Evolutionary conservation across 495 filamentous ascomycete genomes (phyloP), one percentile per base, ranked within the genome.

Genomic region (Aspergillus egyptiacus): DNA sequence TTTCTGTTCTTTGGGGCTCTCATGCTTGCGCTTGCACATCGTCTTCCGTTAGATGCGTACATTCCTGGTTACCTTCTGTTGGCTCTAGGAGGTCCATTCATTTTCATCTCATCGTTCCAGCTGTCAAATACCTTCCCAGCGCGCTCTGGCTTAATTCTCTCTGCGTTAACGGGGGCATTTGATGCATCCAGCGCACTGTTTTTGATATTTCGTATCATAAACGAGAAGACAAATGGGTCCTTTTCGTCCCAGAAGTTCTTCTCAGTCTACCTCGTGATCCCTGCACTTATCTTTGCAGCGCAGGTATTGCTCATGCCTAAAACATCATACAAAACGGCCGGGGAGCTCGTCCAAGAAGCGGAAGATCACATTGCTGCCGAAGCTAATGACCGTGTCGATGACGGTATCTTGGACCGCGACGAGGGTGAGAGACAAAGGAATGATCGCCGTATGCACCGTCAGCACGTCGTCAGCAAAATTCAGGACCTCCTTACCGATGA

Each of bases 71-170:
- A 95, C 60, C 71, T 93, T 6, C 80, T 91, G 45, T 72, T 96
- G 3, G 86, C 89, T 0, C 68, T 96, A 9, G 91, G 89, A 20
- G 90, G 90, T 0, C 89, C 90, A 20, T 96, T 95, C 58, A 79
- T 90, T 20, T 95, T 91, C 69, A 95, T 95, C 49, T 81, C 86
- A 11, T 88, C 83, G 2, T 95, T 96, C 68, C 91, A 96, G 54
- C 76, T 96, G n/a, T 90, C 85, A 34, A 96, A 96, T 56, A 82
- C 89, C 10, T 95, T 96, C 58, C 90, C 90, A 1, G 72, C 74
- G n/a, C 80, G 85, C 53, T 94, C 89, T 1, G 90, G 90, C 3
- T 66, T 94, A 13, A 91, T 96, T 42, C 71, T 96, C 2, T 88
- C 90, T 0, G 75, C 90, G 25, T 70, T 96, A 15, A 96, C 89